These are phyloP conservation scores for Salinomyces thailandicus DNA, from an alignment of 2,329 filamentous ascomycete species.

Conservation along the genomic window DNA sequence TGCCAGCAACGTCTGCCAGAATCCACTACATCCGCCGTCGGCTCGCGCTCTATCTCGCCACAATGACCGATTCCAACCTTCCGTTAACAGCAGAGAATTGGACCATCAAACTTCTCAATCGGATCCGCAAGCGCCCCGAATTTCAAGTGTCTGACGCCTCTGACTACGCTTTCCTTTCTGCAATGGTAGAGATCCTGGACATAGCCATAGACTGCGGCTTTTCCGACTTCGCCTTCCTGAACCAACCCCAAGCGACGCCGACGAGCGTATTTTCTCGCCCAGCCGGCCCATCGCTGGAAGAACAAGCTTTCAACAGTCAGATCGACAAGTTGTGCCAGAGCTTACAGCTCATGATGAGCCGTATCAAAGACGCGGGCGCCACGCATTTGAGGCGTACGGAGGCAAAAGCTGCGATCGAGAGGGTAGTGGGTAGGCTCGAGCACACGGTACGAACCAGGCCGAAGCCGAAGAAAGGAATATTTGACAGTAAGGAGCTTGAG, in stretches of 20 bases:
- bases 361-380: conserved; percentile 65
- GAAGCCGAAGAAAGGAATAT: conserved; percentile 23
- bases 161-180: conserved; percentile 58
- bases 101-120: conserved; percentile 16
- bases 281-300: conserved; percentile 17
- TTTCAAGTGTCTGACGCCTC: conserved; percentile 48
- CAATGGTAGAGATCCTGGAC: conserved; percentile 59
- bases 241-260: not conserved
- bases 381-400: conserved; percentile 62
- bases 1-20: conserved; percentile 44
- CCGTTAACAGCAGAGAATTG: conserved; percentile 8
- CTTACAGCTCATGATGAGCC: conserved; percentile 46
- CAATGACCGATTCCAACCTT: conserved; percentile 23
- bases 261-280: not conserved
- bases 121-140: conserved; percentile 25
- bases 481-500: conserved; percentile 7
- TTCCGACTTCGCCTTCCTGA: conserved; percentile 19
- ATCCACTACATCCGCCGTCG: conserved; percentile 54
- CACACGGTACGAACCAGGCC: conserved; percentile 57
- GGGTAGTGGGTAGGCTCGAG: conserved; percentile 61
- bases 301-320: conserved; percentile 53
- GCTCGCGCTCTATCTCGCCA: conserved; percentile 55
- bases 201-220: conserved; percentile 60
- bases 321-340: conserved; percentile 56
- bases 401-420: conserved; percentile 64